Conservation (phyloP, 441 rosid genomes). For the Bruguiera hainesii region DNA sequence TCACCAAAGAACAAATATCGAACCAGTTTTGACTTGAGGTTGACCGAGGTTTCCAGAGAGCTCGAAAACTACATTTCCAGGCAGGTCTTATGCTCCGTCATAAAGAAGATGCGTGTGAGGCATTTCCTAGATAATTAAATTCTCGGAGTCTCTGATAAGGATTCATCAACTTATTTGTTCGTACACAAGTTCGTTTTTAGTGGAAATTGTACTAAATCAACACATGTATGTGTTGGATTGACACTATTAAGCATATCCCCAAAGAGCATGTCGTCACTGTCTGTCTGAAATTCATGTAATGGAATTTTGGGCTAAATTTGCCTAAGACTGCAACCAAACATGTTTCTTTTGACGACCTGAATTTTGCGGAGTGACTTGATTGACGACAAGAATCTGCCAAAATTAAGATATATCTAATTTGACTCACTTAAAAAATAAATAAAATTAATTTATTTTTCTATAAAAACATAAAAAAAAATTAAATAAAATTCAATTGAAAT, state of each 20-base stretch:
- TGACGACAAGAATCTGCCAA: constrained; percentile 47
- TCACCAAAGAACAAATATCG: constrained; percentile 77
- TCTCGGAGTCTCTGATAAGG: constrained; percentile 57
- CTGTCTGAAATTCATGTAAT: neutral
- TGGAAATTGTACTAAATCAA: neutral
- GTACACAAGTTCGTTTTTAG: constrained; percentile 11
- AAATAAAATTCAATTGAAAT: no score
- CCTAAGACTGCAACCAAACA: constrained; percentile 58
- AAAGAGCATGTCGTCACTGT: no score
- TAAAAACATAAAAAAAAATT: no score
- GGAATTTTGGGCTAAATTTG: constrained; percentile 32
- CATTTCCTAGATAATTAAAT: constrained; percentile 51
- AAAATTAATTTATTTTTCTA: no score
- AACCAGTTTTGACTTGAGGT: constrained; percentile 81
- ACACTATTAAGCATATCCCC: neutral
- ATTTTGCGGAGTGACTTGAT: constrained; percentile 33
- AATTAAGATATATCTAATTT: no score
- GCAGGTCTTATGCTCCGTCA: constrained; percentile 77
- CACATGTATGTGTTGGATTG: neutral
- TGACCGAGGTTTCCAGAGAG: constrained; percentile 81
- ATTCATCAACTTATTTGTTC: constrained; percentile 20
- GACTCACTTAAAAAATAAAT: constrained; percentile 15
- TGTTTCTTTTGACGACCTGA: constrained; percentile 40
- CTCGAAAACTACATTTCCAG: constrained; percentile 82
- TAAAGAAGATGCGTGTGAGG: constrained; percentile 68